These are phyloP conservation scores for Kwoniella mangroviensis DNA, from an alignment of 768 basidiomycete species.

Conservation along the genomic window DNA sequence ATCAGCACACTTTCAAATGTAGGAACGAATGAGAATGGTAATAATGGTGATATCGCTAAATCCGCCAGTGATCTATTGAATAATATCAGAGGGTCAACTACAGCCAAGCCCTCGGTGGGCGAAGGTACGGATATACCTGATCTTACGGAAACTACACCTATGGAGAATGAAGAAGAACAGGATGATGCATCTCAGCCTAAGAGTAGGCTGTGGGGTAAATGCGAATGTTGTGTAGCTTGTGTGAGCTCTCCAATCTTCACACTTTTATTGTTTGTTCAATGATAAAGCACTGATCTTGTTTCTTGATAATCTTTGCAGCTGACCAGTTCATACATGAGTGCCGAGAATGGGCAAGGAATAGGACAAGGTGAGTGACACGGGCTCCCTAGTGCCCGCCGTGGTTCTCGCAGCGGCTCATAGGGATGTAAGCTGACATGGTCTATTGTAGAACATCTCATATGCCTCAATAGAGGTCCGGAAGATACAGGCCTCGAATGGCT, in stretches of 20 bases:
- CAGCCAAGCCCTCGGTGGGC: neutral
- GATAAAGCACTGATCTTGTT: neutral
- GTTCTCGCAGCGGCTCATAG: neutral
- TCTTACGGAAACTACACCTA: neutral
- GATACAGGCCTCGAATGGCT: constrained; percentile 53
- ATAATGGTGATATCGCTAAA: neutral
- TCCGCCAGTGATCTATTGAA: constrained; percentile 5
- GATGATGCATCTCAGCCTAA: constrained; percentile 3
- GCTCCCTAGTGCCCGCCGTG: too few species aligned
- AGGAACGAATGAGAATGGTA: neutral
- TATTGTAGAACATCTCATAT: constrained; percentile 47
- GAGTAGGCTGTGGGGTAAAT: constrained; percentile 34
- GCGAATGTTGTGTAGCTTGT: constrained; percentile 41
- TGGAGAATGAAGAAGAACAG: neutral
- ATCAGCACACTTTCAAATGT: neutral
- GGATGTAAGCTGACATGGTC: neutral
- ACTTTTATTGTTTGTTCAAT: neutral
- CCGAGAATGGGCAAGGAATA: constrained; percentile 43
- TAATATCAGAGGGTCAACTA: neutral
- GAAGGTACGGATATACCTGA: constrained; percentile 12
- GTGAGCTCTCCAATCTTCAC: constrained; percentile 21
- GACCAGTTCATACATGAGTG: constrained; percentile 32
- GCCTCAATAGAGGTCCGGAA: constrained; percentile 44
- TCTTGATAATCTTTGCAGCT: neutral
- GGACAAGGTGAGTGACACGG: constrained; percentile 42